Evolutionary conservation across 768 basidiomycete genomes (phyloP).

Genomic region (Suillus alpinus): DNA sequence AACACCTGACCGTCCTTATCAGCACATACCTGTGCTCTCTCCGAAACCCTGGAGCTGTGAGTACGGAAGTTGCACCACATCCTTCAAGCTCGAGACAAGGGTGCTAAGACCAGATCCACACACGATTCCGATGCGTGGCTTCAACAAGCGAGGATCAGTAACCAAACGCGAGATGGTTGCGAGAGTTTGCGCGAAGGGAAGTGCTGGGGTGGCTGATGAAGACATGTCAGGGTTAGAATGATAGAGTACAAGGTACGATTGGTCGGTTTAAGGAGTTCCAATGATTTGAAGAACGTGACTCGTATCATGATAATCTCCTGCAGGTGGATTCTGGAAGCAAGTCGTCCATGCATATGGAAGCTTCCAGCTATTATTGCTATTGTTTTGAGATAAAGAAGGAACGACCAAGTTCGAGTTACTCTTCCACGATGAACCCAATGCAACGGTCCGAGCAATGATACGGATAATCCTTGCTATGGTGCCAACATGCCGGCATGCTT

Average conservation of each 20-base stretch:
- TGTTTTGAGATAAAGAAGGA: neutral
- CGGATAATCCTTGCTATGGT: neutral
- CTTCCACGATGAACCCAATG: too few relatives aligned
- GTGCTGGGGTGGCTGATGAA: neutral
- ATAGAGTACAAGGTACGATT: too few relatives aligned
- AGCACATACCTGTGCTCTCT: constrained; percentile 64
- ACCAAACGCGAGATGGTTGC: constrained; percentile 12
- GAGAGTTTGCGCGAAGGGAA: constrained; percentile 1
- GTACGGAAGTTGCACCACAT: constrained; percentile 63
- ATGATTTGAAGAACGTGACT: neutral
- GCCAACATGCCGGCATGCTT: neutral
- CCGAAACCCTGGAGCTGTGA: constrained; percentile 68
- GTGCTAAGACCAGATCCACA: constrained; percentile 86
- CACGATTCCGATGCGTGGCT: constrained; percentile 77
- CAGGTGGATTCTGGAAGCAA: neutral
- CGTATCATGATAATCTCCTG: neutral
- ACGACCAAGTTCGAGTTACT: too few relatives aligned
- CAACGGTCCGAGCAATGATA: neutral
- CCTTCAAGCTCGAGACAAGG: constrained; percentile 58
- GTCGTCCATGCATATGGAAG: neutral
- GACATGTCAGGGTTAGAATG: neutral
- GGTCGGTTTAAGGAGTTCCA: neutral
- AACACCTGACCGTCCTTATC: neutral
- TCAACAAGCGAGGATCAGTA: constrained; percentile 33
- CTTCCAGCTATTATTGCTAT: neutral